Percentiles rank a stretch among this genome's conserved stretches.
Conservation (phyloP, 176 grass and related monocot species). For the Juncus effusus region DNA sequence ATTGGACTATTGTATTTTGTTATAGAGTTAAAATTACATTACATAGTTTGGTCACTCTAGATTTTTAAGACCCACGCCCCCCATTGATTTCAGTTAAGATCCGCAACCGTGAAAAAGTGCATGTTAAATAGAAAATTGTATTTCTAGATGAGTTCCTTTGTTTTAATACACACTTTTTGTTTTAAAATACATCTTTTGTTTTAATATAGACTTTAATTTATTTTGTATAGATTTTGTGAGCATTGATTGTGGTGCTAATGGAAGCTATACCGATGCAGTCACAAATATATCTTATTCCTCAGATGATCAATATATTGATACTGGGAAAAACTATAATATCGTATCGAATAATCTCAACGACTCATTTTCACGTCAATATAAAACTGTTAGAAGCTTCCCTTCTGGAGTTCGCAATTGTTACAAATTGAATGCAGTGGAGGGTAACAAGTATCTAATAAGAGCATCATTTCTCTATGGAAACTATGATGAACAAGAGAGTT, state of each 20-base stretch:
- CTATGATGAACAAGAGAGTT: slow-evolving; percentile 15
- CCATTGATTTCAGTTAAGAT: too few species aligned
- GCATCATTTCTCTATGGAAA: slow-evolving; percentile 15
- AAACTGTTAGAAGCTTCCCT: slow-evolving; percentile 28
- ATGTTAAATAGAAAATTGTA: too few species aligned
- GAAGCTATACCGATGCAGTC: not conserved
- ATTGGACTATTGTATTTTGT: too few species aligned
- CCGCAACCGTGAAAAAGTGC: too few species aligned
- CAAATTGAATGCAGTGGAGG: not conserved
- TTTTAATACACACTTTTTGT: too few species aligned
- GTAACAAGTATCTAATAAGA: slow-evolving; percentile 14
- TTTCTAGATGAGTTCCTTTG: too few species aligned
- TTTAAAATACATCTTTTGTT: too few species aligned
- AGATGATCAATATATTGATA: not conserved
- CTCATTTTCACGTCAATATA: not conserved
- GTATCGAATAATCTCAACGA: not conserved
- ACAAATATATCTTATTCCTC: slow-evolving; percentile 1
- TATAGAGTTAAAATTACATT: too few species aligned
- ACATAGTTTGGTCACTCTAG: too few species aligned
- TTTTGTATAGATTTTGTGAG: not conserved
- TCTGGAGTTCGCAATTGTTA: slow-evolving; percentile 25
- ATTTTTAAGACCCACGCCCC: too few species aligned
- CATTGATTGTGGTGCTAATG: slow-evolving; percentile 14
- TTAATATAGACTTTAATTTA: not conserved
- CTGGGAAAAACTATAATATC: slow-evolving; percentile 11